Evolutionary conservation across 192 early-diverging fungal species (phyloP).

Genomic region (Glomus cerebriforme): DNA sequence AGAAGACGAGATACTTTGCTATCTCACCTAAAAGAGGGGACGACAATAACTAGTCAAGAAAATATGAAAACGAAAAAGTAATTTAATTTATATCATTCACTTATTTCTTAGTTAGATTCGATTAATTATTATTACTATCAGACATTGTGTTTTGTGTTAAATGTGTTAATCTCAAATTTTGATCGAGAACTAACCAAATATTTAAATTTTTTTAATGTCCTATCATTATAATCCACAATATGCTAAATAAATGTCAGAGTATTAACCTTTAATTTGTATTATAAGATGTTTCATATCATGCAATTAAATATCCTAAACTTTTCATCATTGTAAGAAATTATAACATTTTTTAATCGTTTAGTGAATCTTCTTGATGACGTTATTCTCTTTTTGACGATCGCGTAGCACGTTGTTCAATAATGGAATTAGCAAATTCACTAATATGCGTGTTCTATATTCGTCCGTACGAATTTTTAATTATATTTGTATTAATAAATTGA

Average conservation of each 20-base stretch:
- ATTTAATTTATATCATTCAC: too few relatives aligned
- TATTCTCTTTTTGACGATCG: background rate
- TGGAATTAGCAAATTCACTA: background rate
- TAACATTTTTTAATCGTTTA: background rate
- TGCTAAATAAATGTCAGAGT: too few relatives aligned
- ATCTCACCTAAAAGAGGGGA: background rate
- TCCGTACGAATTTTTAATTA: background rate
- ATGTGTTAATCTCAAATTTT: too few relatives aligned
- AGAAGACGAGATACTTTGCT: constrained; percentile 22
- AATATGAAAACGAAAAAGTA: background rate
- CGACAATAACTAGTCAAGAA: background rate
- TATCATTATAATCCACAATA: too few relatives aligned
- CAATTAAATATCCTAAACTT: too few relatives aligned
- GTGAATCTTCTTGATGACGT: background rate
- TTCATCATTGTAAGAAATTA: background rate
- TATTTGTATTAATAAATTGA: background rate
- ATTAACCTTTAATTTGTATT: too few relatives aligned
- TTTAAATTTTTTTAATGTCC: too few relatives aligned
- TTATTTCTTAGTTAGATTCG: too few relatives aligned
- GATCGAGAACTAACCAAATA: too few relatives aligned
- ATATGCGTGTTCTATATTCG: background rate
- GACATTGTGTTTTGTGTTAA: too few relatives aligned
- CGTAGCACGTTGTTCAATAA: background rate
- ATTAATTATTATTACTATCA: too few relatives aligned
- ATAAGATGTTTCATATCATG: too few relatives aligned